Evolutionary conservation across 2,329 filamentous ascomycete genomes (phyloP), one percentile per base, ranked within the genome.

Genomic region (Aspergillus sp.): DNA sequence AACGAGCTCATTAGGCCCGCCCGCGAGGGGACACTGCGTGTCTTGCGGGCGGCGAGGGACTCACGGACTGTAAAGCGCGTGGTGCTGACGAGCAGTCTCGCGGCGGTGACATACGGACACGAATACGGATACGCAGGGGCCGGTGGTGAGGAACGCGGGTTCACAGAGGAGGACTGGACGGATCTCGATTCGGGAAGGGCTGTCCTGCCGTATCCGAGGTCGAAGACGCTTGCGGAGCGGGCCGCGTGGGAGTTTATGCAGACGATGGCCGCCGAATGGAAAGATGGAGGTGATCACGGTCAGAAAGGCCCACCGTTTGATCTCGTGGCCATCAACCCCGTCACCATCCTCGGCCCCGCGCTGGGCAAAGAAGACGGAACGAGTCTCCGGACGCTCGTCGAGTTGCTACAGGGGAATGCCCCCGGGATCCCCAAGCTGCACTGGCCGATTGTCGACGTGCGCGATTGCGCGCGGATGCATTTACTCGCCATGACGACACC

Each of bases 1-100:
- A 17, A 54, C 17, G 52, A 54, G 52, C 11, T 54, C 9, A 54
- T 54, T 17, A 11, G 25, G 4, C 52, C 52, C 22, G 52, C 52
- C 9, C 25, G 28, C 15, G 22, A 45, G 22, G 52, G 52, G 2
- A 54, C 52, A 11, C n/a, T 28, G 52, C 52, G 52, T 11, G 52
- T 54, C 4, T 22, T 54, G 15, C 7, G 23, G 6, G 52, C 38
- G 11, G 52, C 52, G 13, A 9, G 22, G 7, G 22, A 19, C 4
- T 34, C 52, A 1, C 9, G 38, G 5, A 41, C 34, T 3, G 52
- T 54, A 1, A 45, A 30, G 6, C 52, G 38, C 2, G 52, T 54
- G 4, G 52, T 54, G 38, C 9, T 31, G 5, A 45, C 52, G 5
- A 45, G 38, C 23, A 17, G 5, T 23, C 15, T 28, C 13, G 41